Evolutionary conservation across 495 filamentous ascomycete species (phyloP).

Genomic region (Podospora anserina): DNA sequence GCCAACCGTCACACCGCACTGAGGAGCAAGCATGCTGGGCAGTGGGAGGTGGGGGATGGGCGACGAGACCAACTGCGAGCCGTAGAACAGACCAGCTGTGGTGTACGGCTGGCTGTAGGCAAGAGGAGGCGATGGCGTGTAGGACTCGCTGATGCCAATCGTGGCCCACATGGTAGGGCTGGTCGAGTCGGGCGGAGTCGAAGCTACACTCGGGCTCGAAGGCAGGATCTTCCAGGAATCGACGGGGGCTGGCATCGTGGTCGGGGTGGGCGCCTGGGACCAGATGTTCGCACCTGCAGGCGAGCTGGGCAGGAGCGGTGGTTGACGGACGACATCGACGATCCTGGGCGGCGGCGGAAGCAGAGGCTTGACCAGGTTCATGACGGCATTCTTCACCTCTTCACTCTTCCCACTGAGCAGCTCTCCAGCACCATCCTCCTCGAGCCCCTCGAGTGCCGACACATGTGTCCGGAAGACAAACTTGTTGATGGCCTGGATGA

Average conservation of each 20-base stretch:
- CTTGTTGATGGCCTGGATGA: constrained; percentile 94
- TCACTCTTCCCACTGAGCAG: constrained; percentile 87
- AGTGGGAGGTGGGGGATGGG: constrained; percentile 77
- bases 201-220: constrained; percentile 75
- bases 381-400: constrained; percentile 86
- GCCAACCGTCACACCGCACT: constrained; percentile 74
- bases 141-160: constrained; percentile 66
- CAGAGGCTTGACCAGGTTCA: constrained; percentile 81
- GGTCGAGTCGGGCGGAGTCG: constrained; percentile 60
- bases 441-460: constrained; percentile 87
- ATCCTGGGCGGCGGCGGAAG: constrained; percentile 90
- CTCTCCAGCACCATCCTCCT: constrained; percentile 96
- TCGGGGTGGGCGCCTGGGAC: constrained; percentile 55
- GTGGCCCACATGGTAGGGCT: constrained; percentile 75
- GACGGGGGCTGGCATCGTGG: constrained; percentile 62
- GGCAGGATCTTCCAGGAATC: constrained; percentile 93
- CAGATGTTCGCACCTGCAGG: constrained; percentile 77
- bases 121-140: constrained; percentile 68
- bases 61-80: constrained; percentile 58
- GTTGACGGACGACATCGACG: constrained; percentile 84
- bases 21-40: constrained; percentile 81
- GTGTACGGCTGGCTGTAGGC: constrained; percentile 78
- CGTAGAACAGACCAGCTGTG: constrained; percentile 62
- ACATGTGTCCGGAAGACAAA: constrained; percentile 92
- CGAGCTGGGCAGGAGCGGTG: constrained; percentile 83